phyloP scores from a whole-genome alignment of 2,329 filamentous ascomycete species.

The Sclerotinia glacialis region DNA sequence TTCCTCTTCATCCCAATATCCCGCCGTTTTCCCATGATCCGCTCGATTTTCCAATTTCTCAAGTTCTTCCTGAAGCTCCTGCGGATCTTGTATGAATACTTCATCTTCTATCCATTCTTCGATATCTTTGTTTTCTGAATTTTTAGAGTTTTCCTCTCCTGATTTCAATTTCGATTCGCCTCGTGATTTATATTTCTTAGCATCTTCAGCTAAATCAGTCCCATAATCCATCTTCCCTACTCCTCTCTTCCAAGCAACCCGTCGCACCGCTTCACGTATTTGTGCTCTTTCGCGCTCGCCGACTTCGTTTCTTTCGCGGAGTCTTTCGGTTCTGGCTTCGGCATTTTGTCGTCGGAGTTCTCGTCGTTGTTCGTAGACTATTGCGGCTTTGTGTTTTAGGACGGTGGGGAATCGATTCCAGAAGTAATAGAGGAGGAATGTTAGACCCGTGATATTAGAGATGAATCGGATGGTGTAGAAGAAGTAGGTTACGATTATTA shows the following conservation, averaged over 20 bases:
- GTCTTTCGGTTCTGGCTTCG: neutral
- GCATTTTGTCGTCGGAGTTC: slow-evolving; percentile 12
- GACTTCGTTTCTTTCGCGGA: neutral
- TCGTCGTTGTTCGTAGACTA: neutral
- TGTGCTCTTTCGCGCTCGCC: slow-evolving; percentile 10
- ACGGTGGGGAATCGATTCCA: neutral
- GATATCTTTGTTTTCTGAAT: neutral
- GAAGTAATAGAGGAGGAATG: neutral
- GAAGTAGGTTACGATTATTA: neutral
- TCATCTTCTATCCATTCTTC: slow-evolving; percentile 20
- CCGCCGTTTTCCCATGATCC: slow-evolving; percentile 12
- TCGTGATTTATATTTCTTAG: neutral
- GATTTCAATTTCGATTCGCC: neutral
- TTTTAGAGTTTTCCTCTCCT: neutral
- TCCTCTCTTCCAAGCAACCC: slow-evolving; percentile 16
- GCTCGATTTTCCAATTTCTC: slow-evolving; percentile 2
- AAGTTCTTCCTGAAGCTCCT: neutral
- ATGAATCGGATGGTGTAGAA: neutral
- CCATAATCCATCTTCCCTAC: slow-evolving; percentile 20
- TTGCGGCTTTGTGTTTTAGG: neutral
- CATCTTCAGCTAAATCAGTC: slow-evolving; percentile 11
- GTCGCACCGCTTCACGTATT: slow-evolving; percentile 13
- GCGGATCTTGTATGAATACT: neutral
- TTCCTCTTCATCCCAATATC: neutral
- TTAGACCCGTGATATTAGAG: neutral